phyloP scores from a whole-genome alignment of 148 eudicot species.

The Dysphania ambrosioides region DNA sequence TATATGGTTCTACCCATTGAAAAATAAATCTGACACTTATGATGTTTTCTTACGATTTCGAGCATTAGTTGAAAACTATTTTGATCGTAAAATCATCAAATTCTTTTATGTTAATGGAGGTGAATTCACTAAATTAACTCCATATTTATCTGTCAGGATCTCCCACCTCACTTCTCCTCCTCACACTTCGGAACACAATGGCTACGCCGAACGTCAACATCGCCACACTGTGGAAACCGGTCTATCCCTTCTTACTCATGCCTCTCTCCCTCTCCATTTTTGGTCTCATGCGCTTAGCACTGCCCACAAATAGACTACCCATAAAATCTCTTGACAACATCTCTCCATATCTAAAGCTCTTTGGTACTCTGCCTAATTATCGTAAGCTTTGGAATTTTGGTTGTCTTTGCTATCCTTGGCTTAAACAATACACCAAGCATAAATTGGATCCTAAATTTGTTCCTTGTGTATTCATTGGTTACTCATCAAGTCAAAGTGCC shows the following conservation, averaged over 20 bases:
- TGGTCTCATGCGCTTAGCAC: conserved; percentile 1
- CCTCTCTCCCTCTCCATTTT: background rate
- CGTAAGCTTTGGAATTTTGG: background rate
- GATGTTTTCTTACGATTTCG: background rate
- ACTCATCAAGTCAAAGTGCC: conserved; percentile 1
- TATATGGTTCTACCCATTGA: background rate
- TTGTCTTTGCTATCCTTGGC: background rate
- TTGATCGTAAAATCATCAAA: background rate
- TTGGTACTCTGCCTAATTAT: background rate
- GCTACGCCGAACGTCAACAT: too few relatives aligned
- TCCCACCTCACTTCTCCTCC: too few relatives aligned
- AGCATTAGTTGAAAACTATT: background rate
- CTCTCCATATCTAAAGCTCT: background rate
- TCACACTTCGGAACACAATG: too few relatives aligned
- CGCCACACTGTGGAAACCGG: too few relatives aligned
- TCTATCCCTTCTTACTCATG: background rate
- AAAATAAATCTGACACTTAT: background rate
- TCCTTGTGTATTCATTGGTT: background rate
- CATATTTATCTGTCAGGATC: background rate
- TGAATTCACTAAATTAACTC: background rate
- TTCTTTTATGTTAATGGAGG: conserved; percentile 9
- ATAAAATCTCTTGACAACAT: background rate
- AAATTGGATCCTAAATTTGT: background rate
- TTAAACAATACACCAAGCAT: background rate
- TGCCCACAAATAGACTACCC: background rate